phyloP scores from a whole-genome alignment of 257 asterid species.

The Striga asiatica region DNA sequence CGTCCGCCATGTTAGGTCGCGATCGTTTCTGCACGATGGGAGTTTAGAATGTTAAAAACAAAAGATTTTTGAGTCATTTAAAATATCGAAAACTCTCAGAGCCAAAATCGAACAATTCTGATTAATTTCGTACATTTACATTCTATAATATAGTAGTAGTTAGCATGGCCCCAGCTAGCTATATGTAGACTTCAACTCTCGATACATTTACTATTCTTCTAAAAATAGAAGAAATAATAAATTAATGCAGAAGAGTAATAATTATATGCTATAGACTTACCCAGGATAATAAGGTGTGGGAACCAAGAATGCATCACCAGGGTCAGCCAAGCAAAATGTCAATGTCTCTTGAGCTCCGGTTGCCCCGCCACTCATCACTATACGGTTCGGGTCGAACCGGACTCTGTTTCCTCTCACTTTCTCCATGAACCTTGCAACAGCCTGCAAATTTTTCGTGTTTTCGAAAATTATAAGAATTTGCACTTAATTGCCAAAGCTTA shows the following conservation, averaged over 20 bases:
- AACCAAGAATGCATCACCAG: conserved; percentile 69
- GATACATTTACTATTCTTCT: too few species aligned
- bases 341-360: conserved; percentile 74
- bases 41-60: background rate
- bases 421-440: conserved; percentile 81
- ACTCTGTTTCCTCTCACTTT: conserved; percentile 61
- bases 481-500: background rate
- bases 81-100: too few species aligned
- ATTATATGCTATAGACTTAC: conserved; percentile 37
- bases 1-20: conserved; percentile 64
- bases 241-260: too few species aligned
- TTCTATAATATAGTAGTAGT: too few species aligned
- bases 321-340: conserved; percentile 77
- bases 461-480: background rate
- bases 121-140: too few species aligned
- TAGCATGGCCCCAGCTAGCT: too few species aligned
- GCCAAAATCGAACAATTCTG: too few species aligned
- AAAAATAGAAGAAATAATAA: background rate
- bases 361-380: conserved; percentile 91
- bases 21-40: conserved; percentile 31
- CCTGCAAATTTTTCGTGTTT: conserved; percentile 29
- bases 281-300: conserved; percentile 90
- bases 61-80: background rate
- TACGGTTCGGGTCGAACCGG: conserved; percentile 50
- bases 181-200: too few species aligned